Percentiles rank a stretch among this genome's conserved stretches.
phyloP scores from a whole-genome alignment of 768 basidiomycete genomes.

The Mycena crocata region DNA sequence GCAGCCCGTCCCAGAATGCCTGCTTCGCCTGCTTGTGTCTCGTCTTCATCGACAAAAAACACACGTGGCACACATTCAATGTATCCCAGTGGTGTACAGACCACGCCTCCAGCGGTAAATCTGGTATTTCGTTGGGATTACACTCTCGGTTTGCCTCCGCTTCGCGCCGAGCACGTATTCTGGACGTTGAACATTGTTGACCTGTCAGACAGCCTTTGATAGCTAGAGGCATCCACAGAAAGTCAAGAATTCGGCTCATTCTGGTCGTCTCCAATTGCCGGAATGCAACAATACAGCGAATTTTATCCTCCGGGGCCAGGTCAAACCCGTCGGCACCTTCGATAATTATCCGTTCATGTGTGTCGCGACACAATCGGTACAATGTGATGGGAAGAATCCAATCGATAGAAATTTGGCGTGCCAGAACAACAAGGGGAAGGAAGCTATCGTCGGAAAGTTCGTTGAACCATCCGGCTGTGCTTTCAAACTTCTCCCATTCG shows the following conservation, averaged over 20 bases:
- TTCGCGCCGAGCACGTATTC: no score
- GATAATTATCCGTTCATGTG: background rate
- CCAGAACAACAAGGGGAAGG: background rate
- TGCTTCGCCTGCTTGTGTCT: background rate
- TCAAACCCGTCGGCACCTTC: background rate
- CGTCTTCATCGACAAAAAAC: background rate
- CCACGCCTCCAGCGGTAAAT: background rate
- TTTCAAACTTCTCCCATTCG: background rate
- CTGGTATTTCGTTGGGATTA: background rate
- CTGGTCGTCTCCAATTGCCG: background rate
- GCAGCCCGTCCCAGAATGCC: background rate
- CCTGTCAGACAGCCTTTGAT: no score
- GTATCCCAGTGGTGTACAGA: background rate
- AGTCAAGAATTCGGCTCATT: background rate
- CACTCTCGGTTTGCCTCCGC: no score
- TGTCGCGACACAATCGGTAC: background rate
- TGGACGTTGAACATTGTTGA: no score
- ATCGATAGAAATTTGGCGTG: background rate
- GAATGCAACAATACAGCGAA: background rate
- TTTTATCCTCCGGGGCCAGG: background rate
- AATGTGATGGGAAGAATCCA: constrained; percentile 9
- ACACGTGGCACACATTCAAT: background rate
- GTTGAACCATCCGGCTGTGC: background rate
- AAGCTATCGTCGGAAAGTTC: background rate
- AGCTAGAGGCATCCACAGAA: background rate